Percentiles rank a stretch among this genome's conserved stretches.
phyloP scores from a whole-genome alignment of 768 basidiomycete species.

The Auricularia sp. region DNA sequence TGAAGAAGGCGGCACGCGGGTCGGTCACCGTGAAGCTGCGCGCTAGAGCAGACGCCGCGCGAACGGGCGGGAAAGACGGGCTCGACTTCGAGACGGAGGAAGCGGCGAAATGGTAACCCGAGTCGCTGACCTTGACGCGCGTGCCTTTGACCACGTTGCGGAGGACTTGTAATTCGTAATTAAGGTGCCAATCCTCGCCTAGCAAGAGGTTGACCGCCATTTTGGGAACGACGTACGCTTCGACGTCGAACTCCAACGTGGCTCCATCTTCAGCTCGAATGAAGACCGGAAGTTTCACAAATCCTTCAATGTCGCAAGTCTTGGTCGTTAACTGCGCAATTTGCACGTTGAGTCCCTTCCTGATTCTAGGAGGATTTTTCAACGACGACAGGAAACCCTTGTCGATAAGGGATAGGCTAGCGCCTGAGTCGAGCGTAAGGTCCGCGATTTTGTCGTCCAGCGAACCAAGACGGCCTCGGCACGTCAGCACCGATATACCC shows the following conservation, averaged over 20 bases:
- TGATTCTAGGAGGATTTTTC: neutral
- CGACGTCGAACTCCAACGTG: neutral
- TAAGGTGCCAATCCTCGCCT: conserved; percentile 20
- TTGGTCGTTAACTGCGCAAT: neutral
- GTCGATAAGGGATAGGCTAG: neutral
- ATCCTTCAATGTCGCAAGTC: neutral
- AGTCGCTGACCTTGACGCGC: neutral
- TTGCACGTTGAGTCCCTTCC: neutral
- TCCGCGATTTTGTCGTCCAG: neutral
- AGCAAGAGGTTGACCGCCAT: conserved; percentile 23
- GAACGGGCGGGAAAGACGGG: neutral
- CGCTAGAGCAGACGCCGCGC: neutral
- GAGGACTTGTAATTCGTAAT: conserved; percentile 12
- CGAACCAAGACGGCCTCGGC: neutral
- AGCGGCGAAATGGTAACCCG: neutral
- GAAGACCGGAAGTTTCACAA: neutral
- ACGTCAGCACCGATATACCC: neutral
- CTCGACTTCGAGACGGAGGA: neutral
- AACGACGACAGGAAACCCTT: neutral
- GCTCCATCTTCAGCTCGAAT: neutral
- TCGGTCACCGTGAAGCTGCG: neutral
- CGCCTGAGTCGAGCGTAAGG: neutral
- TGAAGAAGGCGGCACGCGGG: neutral
- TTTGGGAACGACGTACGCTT: conserved; percentile 11
- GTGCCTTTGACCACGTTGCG: neutral